Base-by-base conservation (phyloP, 768 basidiomycete species). In the Leccinum longicurvipes region DNA sequence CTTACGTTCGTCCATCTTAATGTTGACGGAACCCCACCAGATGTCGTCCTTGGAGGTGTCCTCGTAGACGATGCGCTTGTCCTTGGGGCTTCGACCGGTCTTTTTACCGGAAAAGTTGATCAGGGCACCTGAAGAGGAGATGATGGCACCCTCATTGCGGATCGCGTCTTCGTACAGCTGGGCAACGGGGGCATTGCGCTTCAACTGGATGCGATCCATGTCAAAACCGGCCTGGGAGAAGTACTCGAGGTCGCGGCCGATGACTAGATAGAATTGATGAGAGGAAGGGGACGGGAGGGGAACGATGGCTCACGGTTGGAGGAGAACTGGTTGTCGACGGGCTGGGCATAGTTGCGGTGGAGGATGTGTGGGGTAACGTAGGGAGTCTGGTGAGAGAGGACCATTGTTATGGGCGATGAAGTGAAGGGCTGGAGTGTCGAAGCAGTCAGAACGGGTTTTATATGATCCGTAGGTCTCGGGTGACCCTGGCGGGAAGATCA, bases 61-160 rank as follows among this genome's bases (percentile, higher is more conserved):
- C 73, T 99, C 97, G 71, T 80, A 98, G 67, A 99, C 97, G 68
- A 99, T 98, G 59, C 97, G 94, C 83, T 98, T 99, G 84, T 99
- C 97, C 73, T 98, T 99, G 51, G 97, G 97, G 63, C 86, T 89
- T 48, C 97, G 83, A 54, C 97, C 97, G 3, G 97, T 98, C 82
- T 99, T 99, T 82, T 98, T 98, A 27, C 97, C 97, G 10, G 94
- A 97, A 68, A 98, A 99, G 83, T 99, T 99, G 86, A 99, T 99
- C 66, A 99, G 79, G 19, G 97, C 94, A 51, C 97, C 97, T 6
- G 87, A 91, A 28, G 91, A 86, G 53, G 97, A 95, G 76, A 99
- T 90, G 78, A 99, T 91, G 65, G 97, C 97, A 56, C 96, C 96
- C 71, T 99, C 97, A 75, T 98, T 96, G 63, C 93, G 87, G 77